Conservation (phyloP, 768 basidiomycete species). For the Panellus pusillus region DNA sequence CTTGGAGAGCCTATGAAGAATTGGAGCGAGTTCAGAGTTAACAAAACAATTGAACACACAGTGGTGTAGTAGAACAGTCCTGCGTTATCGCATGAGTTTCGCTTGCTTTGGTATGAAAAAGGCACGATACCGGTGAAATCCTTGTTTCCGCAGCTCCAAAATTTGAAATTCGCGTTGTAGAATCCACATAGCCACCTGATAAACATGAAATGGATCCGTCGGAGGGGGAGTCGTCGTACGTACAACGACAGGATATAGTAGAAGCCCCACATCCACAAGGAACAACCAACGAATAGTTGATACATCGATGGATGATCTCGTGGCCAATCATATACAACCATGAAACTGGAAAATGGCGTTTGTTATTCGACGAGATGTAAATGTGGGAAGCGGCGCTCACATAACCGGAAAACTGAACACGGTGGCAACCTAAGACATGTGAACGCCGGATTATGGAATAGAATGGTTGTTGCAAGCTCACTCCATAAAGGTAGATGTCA, state of each 20-base stretch:
- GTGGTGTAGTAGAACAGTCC: constrained; percentile 49
- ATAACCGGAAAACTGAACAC: constrained; percentile 60
- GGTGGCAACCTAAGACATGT: constrained; percentile 48
- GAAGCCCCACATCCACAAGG: constrained; percentile 44
- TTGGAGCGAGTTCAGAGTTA: background rate
- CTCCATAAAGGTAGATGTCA: constrained; percentile 60
- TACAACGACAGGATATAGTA: constrained; percentile 61
- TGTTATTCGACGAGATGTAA: background rate
- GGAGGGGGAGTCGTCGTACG: constrained; percentile 12
- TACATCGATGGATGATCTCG: constrained; percentile 58
- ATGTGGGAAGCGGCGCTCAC: constrained; percentile 27
- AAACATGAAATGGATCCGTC: constrained; percentile 1
- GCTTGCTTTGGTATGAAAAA: too few species aligned
- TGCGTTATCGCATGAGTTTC: background rate
- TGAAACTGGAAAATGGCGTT: constrained; percentile 32
- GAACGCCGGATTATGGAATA: background rate
- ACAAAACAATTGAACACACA: constrained; percentile 23
- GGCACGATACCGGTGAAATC: constrained; percentile 40
- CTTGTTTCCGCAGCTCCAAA: constrained; percentile 37
- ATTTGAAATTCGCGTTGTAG: constrained; percentile 28
- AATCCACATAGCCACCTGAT: constrained; percentile 42
- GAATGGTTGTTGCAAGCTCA: constrained; percentile 28
- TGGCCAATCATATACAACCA: constrained; percentile 75
- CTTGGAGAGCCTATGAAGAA: constrained; percentile 48
- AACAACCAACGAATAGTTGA: constrained; percentile 38